These are phyloP conservation scores for Magnusiomyces suaveolens DNA, from an alignment of 1,139 yeast species.

Conservation along the genomic window DNA sequence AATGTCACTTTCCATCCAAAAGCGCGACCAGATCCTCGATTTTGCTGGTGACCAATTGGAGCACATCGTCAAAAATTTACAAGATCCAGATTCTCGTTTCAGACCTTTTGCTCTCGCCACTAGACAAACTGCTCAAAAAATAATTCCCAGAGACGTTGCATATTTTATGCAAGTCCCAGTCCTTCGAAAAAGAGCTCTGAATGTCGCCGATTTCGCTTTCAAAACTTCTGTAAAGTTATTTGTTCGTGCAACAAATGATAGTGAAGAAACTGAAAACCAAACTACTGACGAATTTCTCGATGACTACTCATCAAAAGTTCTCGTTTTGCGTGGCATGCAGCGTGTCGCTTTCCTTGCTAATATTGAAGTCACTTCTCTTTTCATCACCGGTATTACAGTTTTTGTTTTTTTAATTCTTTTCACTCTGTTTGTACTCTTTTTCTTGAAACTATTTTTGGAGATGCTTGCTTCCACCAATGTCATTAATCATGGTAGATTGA, in stretches of 20 bases:
- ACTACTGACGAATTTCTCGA: conserved; percentile 63
- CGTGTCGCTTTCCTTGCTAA: conserved; percentile 78
- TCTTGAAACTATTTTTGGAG: conserved; percentile 70
- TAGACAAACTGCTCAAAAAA: too few relatives aligned
- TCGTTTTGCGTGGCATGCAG: conserved; percentile 81
- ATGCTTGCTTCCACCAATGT: conserved; percentile 50
- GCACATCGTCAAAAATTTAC: too few relatives aligned
- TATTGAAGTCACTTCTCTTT: conserved; percentile 76
- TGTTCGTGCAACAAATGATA: conserved; percentile 14
- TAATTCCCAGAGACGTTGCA: too few relatives aligned
- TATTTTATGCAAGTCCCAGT: too few relatives aligned
- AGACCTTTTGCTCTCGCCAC: too few relatives aligned
- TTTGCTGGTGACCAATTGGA: conserved; percentile 5
- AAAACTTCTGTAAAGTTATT: not conserved
- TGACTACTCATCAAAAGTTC: conserved; percentile 48
- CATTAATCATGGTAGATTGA: conserved; percentile 51
- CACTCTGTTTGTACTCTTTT: conserved; percentile 51
- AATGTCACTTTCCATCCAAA: conserved; percentile 44
- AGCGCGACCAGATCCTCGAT: not conserved
- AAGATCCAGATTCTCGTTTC: not conserved
- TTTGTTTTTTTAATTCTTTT: conserved; percentile 71
- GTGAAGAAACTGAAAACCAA: conserved; percentile 29
- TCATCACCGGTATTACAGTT: conserved; percentile 81
- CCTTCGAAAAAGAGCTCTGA: too few relatives aligned
- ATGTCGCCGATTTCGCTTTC: not conserved